Evolutionary conservation across 2,329 filamentous ascomycete genomes (phyloP).

Genomic region (Venturia nashicola): DNA sequence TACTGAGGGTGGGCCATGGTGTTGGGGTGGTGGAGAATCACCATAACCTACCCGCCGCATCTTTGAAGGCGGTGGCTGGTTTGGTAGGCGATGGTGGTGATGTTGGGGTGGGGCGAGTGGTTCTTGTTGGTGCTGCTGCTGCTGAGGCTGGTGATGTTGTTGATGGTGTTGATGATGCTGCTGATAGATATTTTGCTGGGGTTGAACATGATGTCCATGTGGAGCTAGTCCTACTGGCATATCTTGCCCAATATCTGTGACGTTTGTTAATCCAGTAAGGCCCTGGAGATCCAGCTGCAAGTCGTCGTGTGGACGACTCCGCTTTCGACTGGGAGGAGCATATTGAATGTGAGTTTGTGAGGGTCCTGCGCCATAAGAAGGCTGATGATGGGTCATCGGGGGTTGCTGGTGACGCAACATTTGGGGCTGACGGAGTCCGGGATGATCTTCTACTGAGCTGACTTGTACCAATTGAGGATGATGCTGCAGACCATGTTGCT

Average conservation of each 20-base stretch:
- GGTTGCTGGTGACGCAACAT: constrained; percentile 15
- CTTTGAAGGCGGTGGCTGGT: constrained; percentile 58
- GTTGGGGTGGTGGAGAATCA: constrained; percentile 21
- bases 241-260: constrained; percentile 17
- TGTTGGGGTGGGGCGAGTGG: constrained; percentile 39
- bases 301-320: constrained; percentile 28
- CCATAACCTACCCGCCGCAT: constrained; percentile 47
- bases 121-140: constrained; percentile 12
- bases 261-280: constrained; percentile 27
- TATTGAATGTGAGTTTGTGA: constrained; percentile 18
- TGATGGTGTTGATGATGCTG: constrained; percentile 12
- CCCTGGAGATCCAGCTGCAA: constrained; percentile 26
- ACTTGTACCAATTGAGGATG: constrained; percentile 23
- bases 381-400: constrained; percentile 25
- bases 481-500: constrained; percentile 22
- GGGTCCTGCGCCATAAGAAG: constrained; percentile 17
- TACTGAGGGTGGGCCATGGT: constrained; percentile 63
- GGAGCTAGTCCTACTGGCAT: constrained; percentile 27
- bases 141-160: constrained; percentile 20
- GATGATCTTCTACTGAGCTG: constrained; percentile 26
- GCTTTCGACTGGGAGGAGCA: constrained; percentile 26
- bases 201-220: constrained; percentile 17
- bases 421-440: constrained; percentile 14
- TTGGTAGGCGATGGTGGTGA: constrained; percentile 71
- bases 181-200: constrained; percentile 20